These are phyloP conservation scores for Candida loeiensis DNA, from an alignment of 805 yeast genomes.

Conservation along the genomic window DNA sequence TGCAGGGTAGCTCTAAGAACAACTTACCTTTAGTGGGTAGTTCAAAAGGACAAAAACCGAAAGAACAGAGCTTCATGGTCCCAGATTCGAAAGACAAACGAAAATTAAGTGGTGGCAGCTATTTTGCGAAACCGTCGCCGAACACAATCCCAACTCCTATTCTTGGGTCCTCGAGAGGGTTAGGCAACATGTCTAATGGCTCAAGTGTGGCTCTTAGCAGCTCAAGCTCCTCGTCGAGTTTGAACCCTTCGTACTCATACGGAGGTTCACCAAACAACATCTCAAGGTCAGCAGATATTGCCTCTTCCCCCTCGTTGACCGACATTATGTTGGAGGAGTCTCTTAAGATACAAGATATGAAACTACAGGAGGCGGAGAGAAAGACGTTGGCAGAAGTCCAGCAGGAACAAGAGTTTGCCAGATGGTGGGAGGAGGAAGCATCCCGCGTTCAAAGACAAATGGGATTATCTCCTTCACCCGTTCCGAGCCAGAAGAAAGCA, in stretches of 20 bases:
- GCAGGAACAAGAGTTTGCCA: constrained; percentile 79
- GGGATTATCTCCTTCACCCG: too few species aligned
- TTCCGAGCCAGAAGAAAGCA: constrained; percentile 7
- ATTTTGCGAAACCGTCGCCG: neutral
- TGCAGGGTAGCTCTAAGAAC: neutral
- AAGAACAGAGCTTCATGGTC: constrained; percentile 4
- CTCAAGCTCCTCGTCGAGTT: constrained; percentile 5
- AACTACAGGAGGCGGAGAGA: constrained; percentile 24
- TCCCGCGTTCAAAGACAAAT: constrained; percentile 52
- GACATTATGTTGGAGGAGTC: constrained; percentile 49
- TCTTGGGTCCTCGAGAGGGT: neutral
- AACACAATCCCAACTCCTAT: neutral
- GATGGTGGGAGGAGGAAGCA: constrained; percentile 85
- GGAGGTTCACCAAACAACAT: neutral
- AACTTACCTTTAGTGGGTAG: neutral
- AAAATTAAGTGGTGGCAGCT: neutral
- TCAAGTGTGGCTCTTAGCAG: constrained; percentile 3
- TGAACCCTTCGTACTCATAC: constrained; percentile 1
- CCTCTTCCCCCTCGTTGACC: constrained; percentile 29
- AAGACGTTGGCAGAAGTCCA: constrained; percentile 65
- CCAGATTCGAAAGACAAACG: constrained; percentile 3
- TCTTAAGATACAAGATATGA: constrained; percentile 30
- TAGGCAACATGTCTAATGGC: neutral
- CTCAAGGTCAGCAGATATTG: neutral
- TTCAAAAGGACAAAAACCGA: neutral